Evolutionary conservation across 441 rosid species (phyloP), one percentile per base, ranked within the genome.

Genomic region (Iberis amara): DNA sequence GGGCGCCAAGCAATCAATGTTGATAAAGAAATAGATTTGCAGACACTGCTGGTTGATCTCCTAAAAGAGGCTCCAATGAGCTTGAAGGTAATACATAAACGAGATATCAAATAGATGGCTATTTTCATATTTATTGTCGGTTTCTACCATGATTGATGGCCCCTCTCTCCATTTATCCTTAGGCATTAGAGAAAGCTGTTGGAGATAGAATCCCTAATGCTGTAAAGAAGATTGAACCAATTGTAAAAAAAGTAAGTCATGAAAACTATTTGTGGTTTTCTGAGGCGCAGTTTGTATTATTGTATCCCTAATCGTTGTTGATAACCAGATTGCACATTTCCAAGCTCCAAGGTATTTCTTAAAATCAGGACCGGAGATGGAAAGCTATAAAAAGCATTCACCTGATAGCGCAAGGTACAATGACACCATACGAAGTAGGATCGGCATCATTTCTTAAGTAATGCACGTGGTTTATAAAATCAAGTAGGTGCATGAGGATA

Each of bases 171-270:
- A 30, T 57, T 62, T 69, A 38, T 53, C 46, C 55, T 4, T 66
- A 86, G 99, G 81, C 79, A 63, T 69, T 89, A 68, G 97, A 86
- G 74, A 89, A 86, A 79, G 94, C 86, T 42, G 65, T 77, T 65
- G 90, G 84, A 55, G 82, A 80, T 61, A 47, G 64, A 68, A 55
- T 75, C 68, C 95, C 97, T 41, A 65, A 70, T 53, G 68, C 82
- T 31, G 67, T 68, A 27, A 83, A 69, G 74, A 85, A 76, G 74
- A 78, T 89, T 40, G 94, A 83, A 49, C 85, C 82, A 30, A 70
- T 91, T 59, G 44, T 94, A 53, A 77, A 73, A 73, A 86, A 68
- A 45, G 99, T 89, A 70, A 76, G 83, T 66, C 55, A 24, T 40
- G 33, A 49, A 59, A 64, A 48, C 50, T 55, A 62, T 55, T 41